These are phyloP conservation scores for Rhodomyrtus tomentosa DNA, from an alignment of 345 rosid genomes.

Conservation along the genomic window DNA sequence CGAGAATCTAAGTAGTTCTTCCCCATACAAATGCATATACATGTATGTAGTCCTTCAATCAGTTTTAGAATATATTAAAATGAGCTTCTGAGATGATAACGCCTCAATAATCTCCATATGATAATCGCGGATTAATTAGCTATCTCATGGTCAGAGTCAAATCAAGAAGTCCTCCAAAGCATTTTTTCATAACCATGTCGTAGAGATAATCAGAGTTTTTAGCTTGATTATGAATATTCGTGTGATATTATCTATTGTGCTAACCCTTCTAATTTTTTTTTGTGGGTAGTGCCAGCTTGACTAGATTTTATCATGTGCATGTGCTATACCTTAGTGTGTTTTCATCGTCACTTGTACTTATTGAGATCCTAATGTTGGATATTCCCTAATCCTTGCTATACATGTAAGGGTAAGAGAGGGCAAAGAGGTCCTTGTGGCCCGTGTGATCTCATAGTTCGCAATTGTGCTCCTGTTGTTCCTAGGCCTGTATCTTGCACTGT, in stretches of 20 bases:
- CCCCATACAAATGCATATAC: not conserved
- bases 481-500: not conserved
- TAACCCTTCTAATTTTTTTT: not conserved
- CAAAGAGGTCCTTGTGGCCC: not conserved
- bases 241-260: not conserved
- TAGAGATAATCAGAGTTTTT: not conserved
- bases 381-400: not conserved
- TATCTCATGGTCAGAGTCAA: not conserved
- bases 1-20: not conserved
- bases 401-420: not conserved
- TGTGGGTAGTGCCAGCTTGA: not conserved
- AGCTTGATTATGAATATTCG: not conserved
- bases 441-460: not conserved
- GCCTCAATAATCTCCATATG: not conserved
- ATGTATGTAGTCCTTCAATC: not conserved
- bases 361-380: not conserved
- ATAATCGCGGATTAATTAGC: not conserved
- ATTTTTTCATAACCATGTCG: not conserved
- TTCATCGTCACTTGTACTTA: not conserved
- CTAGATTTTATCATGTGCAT: not conserved
- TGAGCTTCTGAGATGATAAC: not conserved
- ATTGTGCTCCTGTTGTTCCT: not conserved
- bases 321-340: not conserved
- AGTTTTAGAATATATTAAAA: not conserved
- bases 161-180: not conserved